Evolutionary conservation across 2,329 filamentous ascomycete genomes (phyloP), one percentile per base, ranked within the genome.

Genomic region (Fusarium dimerum): DNA sequence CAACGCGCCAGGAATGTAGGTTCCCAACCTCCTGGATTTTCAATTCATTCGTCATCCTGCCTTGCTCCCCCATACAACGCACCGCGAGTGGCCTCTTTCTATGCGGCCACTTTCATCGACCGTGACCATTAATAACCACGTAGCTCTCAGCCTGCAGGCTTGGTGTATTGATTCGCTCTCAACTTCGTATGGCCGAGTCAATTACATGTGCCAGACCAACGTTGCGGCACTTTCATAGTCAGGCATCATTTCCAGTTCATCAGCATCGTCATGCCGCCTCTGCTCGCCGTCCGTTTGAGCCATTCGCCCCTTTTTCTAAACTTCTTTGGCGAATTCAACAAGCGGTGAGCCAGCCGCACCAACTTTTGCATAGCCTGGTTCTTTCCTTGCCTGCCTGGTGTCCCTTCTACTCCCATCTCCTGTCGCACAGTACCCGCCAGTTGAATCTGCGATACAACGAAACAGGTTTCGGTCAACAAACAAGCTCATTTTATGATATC

Each of bases 21-120:
- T 56, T 40, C 63, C 63, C 63, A 65, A 43, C 63, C 63, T 60
- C 61, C 59, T 49, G 44, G 51, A 59, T 65, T 64, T 42, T 45
- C 52, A 26, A 26, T 7, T 49, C 38, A 40, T 15, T 40, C 40
- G 49, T 61, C 53, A 57, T 26, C 20, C 20, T 4, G 52, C 48
- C 52, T 46, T 45, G 36, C 45, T 50, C 46, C 45, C 26, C 48
- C 47, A 43, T 18, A 26, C 20, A 26, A 26, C 20, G 51, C 40
- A 50, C 55, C 61, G 52, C 63, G 52, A 52, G 54, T 61, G 63
- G 63, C 48, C 63, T 63, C 55, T 45, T 17, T 51, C 50, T 29
- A 64, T 65, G 63, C 61, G 63, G 50, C 62, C 62, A 47, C 53
- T 52, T 53, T 54, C 51, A 34, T 40, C 20, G 20, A 26, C 20